These are phyloP conservation scores for Arachis hypogaea DNA, from an alignment of 306 rosid species.

Conservation along the genomic window DNA sequence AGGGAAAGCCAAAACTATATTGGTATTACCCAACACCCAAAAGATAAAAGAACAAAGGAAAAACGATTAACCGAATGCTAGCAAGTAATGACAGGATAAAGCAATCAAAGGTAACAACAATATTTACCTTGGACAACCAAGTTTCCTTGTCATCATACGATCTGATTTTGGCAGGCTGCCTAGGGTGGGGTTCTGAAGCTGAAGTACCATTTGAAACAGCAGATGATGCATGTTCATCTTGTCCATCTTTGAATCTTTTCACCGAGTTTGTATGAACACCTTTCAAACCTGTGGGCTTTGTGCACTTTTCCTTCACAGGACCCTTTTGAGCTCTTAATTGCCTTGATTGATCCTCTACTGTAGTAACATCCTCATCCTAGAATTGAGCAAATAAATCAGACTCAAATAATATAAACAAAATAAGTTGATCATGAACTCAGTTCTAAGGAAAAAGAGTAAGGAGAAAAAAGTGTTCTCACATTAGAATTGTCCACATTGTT, in stretches of 20 bases:
- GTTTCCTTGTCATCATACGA: slow-evolving; percentile 56
- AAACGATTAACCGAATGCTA: neutral
- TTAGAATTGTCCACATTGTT: slow-evolving; percentile 54
- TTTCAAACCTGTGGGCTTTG: slow-evolving; percentile 51
- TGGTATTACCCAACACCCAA: slow-evolving; percentile 9
- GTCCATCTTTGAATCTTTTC: slow-evolving; percentile 65
- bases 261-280: slow-evolving; percentile 42
- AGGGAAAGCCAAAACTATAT: slow-evolving; percentile 37
- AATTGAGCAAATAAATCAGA: slow-evolving; percentile 26
- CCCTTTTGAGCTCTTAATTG: slow-evolving; percentile 53
- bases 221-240: slow-evolving; percentile 53
- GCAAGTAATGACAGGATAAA: slow-evolving; percentile 15
- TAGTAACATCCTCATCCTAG: slow-evolving; percentile 60
- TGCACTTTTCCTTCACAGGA: slow-evolving; percentile 58
- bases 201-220: slow-evolving; percentile 68
- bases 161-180: slow-evolving; percentile 57
- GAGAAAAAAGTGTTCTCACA: slow-evolving; percentile 43
- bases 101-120: slow-evolving; percentile 32
- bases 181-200: slow-evolving; percentile 50
- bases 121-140: slow-evolving; percentile 55
- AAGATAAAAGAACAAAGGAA: slow-evolving; percentile 28
- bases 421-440: neutral
- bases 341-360: slow-evolving; percentile 38
- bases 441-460: neutral
- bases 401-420: slow-evolving; percentile 25